phyloP scores from a whole-genome alignment of 2,329 filamentous ascomycete genomes.

The Diaporthe destruens region DNA sequence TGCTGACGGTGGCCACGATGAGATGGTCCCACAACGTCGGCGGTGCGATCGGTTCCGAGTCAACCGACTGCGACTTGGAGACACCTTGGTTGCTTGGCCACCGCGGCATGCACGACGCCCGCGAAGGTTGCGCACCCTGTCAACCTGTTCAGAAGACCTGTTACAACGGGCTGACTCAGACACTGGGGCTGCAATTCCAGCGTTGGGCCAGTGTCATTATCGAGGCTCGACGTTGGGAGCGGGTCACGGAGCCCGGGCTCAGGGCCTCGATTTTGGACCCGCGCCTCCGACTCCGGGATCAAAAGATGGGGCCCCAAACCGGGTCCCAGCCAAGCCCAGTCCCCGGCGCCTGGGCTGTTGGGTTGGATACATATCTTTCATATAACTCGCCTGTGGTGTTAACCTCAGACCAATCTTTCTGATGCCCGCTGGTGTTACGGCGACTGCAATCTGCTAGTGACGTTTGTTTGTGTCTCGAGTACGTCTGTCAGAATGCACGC shows the following conservation, averaged over 20 bases:
- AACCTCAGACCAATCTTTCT: neutral
- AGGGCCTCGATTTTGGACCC: neutral
- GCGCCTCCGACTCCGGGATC: conserved; percentile 29
- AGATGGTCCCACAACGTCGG: conserved; percentile 6
- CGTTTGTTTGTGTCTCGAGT: neutral
- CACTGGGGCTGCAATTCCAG: conserved; percentile 14
- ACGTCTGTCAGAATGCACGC: conserved; percentile 1
- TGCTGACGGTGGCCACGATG: conserved; percentile 12
- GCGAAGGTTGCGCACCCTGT: neutral
- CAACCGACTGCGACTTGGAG: neutral
- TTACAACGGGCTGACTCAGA: conserved; percentile 20
- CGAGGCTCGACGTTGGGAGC: conserved; percentile 10
- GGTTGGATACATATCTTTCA: no score
- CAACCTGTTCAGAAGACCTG: no score
- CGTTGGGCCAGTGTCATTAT: neutral
- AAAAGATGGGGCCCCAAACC: neutral
- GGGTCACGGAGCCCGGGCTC: conserved; percentile 24
- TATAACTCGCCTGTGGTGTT: neutral
- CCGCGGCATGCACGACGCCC: conserved; percentile 8
- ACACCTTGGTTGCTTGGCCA: no score
- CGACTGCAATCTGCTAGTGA: neutral
- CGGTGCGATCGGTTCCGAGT: conserved; percentile 25
- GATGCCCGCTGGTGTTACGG: neutral
- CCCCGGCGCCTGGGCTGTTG: neutral
- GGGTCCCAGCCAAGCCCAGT: conserved; percentile 8